A percentile compares a stretch with the other conserved stretches of the same genome.
Evolutionary conservation across 345 rosid species (phyloP).

Genomic region (Hibiscus mutabilis): DNA sequence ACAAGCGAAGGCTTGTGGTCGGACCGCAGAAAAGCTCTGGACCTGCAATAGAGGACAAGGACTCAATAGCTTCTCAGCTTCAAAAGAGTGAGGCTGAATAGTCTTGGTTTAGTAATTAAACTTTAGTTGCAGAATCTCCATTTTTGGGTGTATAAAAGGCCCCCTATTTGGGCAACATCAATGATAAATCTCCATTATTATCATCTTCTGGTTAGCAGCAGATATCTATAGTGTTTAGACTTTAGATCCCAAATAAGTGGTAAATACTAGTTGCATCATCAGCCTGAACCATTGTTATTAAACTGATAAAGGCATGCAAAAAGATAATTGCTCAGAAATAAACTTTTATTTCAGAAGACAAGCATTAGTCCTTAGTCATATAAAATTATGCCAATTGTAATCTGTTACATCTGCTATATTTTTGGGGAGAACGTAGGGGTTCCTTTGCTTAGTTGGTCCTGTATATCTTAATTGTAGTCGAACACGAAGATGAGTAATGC

Average conservation of each 20-base stretch:
- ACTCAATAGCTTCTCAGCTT: conserved; percentile 2
- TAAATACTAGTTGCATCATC: not conserved
- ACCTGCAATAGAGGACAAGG: conserved; percentile 19
- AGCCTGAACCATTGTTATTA: conserved; percentile 2
- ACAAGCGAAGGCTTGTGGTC: conserved; percentile 56
- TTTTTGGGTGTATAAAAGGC: conserved; percentile 20
- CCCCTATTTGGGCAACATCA: conserved; percentile 32
- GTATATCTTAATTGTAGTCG: too few species aligned
- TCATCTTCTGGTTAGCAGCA: conserved; percentile 14
- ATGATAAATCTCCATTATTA: conserved; percentile 9
- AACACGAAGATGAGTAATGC: too few species aligned
- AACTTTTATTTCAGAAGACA: too few species aligned
- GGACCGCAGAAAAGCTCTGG: conserved; percentile 35
- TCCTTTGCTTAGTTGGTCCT: too few species aligned
- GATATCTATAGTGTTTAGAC: conserved; percentile 9
- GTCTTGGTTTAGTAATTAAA: conserved; percentile 11
- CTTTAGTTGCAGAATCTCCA: conserved; percentile 19
- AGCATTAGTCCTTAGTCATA: too few species aligned
- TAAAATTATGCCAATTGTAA: too few species aligned
- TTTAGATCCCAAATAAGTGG: conserved; percentile 8
- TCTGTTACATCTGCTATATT: too few species aligned
- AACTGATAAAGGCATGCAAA: conserved; percentile 2
- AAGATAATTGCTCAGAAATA: not conserved
- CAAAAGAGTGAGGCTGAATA: conserved; percentile 24
- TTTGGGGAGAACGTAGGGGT: too few species aligned